phyloP scores from a whole-genome alignment of 805 yeast species.

The Lachancea cidri region DNA sequence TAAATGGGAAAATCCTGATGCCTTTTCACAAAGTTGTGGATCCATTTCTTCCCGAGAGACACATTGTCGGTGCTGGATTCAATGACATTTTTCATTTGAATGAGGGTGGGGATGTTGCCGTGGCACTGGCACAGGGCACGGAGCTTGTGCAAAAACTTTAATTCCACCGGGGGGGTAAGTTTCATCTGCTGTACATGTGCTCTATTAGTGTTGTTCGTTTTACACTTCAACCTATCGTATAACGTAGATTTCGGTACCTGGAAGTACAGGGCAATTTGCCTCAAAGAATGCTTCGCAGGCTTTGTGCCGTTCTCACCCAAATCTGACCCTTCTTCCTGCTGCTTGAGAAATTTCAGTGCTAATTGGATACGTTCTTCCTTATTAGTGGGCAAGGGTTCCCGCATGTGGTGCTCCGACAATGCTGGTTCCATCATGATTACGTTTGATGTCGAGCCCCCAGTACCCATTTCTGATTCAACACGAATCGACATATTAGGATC shows the following conservation, averaged over 20 bases:
- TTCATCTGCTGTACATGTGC: slow-evolving; percentile 25
- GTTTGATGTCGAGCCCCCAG: background rate
- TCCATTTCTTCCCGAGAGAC: slow-evolving; percentile 24
- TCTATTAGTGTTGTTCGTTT: slow-evolving; percentile 1
- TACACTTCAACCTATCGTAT: slow-evolving; percentile 21
- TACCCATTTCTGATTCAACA: background rate
- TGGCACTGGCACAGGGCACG: slow-evolving; percentile 14
- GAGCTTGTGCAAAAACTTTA: slow-evolving; percentile 14
- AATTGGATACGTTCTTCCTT: slow-evolving; percentile 24
- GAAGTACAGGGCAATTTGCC: slow-evolving; percentile 24
- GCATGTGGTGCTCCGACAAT: background rate
- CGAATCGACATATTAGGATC: background rate
- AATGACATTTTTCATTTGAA: slow-evolving; percentile 19
- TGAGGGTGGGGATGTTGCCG: slow-evolving; percentile 20
- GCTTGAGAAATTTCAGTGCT: slow-evolving; percentile 20
- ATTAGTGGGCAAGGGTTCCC: slow-evolving; percentile 45
- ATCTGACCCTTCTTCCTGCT: background rate
- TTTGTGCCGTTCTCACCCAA: background rate
- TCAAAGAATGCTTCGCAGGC: slow-evolving; percentile 16
- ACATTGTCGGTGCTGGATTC: slow-evolving; percentile 14
- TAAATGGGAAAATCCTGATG: slow-evolving; percentile 19
- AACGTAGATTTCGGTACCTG: slow-evolving; percentile 26
- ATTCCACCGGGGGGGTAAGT: slow-evolving; percentile 18
- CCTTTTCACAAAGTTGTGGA: slow-evolving; percentile 20
- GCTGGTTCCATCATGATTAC: background rate